Evolutionary conservation across 768 basidiomycete species (phyloP).

Genomic region (Brasilioporus rufonigricans): DNA sequence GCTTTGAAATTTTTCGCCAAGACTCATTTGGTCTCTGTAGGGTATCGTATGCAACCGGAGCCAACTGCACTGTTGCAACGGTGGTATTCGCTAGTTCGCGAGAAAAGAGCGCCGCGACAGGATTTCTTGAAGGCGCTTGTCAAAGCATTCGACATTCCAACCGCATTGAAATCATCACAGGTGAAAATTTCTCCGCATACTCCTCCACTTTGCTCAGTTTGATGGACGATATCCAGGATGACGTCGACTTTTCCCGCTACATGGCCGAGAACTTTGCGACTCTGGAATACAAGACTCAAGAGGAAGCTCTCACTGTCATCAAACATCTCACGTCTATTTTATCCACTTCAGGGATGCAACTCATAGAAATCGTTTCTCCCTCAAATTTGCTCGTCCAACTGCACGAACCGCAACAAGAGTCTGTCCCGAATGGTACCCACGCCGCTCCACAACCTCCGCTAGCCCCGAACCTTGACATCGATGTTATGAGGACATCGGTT

Average conservation of each 20-base stretch:
- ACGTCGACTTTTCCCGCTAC: conserved; percentile 84
- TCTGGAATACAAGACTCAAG: conserved; percentile 93
- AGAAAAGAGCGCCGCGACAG: conserved; percentile 82
- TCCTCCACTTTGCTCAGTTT: neutral
- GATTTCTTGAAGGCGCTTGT: conserved; percentile 85
- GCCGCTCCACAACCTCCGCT: neutral
- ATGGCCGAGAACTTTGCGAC: conserved; percentile 93
- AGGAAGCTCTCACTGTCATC: conserved; percentile 87
- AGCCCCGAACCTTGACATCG: conserved; percentile 12
- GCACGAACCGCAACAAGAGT: conserved; percentile 32
- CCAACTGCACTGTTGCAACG: conserved; percentile 77
- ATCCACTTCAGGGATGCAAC: conserved; percentile 77
- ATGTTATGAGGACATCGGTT: conserved; percentile 64
- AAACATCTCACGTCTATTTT: conserved; percentile 72
- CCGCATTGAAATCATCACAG: conserved; percentile 54
- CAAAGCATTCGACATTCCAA: conserved; percentile 77
- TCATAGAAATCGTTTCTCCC: conserved; percentile 74
- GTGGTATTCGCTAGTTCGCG: conserved; percentile 90
- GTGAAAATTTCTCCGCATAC: conserved; percentile 30
- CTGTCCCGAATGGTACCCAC: neutral
- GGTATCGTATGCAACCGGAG: conserved; percentile 60
- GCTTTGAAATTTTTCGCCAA: neutral
- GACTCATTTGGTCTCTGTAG: conserved; percentile 34
- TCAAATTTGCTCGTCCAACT: conserved; percentile 65
- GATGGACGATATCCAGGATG: conserved; percentile 47